Evolutionary conservation across 306 rosid species (phyloP).

Genomic region (Herpetospermum pedunculosum): DNA sequence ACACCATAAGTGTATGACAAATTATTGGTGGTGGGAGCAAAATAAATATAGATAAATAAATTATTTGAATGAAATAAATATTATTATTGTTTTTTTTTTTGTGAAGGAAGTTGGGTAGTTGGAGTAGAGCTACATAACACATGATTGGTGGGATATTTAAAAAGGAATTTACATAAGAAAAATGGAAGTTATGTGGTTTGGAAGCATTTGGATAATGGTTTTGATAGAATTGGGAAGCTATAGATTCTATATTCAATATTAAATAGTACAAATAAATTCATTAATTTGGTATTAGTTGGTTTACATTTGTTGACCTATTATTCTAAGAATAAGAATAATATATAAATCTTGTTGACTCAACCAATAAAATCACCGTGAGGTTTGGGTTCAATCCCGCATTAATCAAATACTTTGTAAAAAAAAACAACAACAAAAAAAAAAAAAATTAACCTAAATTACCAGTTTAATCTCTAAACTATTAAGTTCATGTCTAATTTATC

Average conservation of each 20-base stretch:
- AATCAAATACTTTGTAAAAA: too few species aligned
- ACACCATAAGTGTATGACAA: background rate
- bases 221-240: background rate
- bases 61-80: too few species aligned
- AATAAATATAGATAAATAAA: background rate
- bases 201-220: background rate
- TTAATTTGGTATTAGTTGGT: background rate
- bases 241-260: background rate
- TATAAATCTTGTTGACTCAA: background rate
- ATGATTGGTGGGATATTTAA: background rate
- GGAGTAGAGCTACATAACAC: background rate
- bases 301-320: background rate
- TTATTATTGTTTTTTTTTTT: background rate
- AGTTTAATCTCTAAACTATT: too few species aligned
- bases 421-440: too few species aligned
- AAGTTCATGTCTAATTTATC: too few species aligned
- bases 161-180: background rate
- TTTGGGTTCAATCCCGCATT: too few species aligned
- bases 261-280: background rate
- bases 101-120: background rate
- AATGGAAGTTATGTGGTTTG: background rate
- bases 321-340: background rate
- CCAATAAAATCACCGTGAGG: too few species aligned
- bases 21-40: background rate
- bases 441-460: too few species aligned